Evolutionary conservation across 1,284 basidiomycete genomes (phyloP), one percentile per base, ranked within the genome.

Genomic region (Microbotryum lychnidis-dioicae): DNA sequence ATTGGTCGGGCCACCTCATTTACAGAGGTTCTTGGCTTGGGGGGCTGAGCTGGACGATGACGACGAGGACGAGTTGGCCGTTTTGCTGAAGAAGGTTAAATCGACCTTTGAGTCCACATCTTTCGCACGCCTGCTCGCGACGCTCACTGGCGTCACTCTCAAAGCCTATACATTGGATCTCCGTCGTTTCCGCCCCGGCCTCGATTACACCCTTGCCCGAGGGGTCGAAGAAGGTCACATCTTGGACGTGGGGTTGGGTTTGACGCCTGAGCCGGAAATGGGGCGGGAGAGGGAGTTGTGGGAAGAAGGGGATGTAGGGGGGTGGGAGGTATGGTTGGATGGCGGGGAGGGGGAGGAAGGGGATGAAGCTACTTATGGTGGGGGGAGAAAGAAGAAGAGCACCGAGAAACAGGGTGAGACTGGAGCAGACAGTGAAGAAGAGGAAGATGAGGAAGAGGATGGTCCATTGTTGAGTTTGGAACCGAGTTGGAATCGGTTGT

Each of bases 181-280:
- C 56, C 80, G 94, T 66, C 79, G 94, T 51, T 96, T 97, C 77
- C 79, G 93, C 60, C 90, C 91, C 1, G 94, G 92, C 0, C 78
- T 97, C 68, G 93, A 97, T 76, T 97, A 97, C 75, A 96, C 93
- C 21, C 82, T 98, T 1, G 94, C 94, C 37, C 87, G 87, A 66
- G 89, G 89, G 71, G 87, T 88, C 65, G 82, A 79, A 62, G 68
- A 71, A 1, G 76, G 76, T 9, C 88, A 91, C 73, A 84, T 85
- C 65, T 77, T 97, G 67, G 94, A 98, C 73, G 84, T 91, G 14
- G 87, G 88, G 61, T 81, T 98, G n/a, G 89, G 88, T 12, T 77
- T 97, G 66, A 97, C 92, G 27, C 92, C 92, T 25, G 83, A 85
- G 72, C 79, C 80, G 6, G 76, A 76, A 63, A 65, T 71, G 47